Evolutionary conservation across 2,329 filamentous ascomycete genomes (phyloP), one percentile per base, ranked within the genome.

Genomic region (Daldinia eschscholtzii): DNA sequence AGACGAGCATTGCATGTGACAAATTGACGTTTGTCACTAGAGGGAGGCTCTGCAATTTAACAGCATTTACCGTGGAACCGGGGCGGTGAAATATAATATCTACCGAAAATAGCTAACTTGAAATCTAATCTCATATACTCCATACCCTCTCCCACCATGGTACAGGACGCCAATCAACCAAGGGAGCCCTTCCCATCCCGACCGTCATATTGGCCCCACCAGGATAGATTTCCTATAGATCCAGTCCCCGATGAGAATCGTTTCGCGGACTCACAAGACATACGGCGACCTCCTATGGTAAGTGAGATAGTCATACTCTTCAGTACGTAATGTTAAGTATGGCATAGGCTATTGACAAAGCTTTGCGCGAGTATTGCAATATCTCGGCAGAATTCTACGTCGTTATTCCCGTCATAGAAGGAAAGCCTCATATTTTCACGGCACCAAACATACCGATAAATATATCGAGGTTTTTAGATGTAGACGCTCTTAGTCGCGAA

Each of bases 351-450:
- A 86, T 89, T 37, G 83, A 83, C 37, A 81, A 83, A 67, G 86
- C 84, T 28, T 77, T 89, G 10, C 80, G 83, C 15, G 83, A 86
- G 56, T 80, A 85, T 44, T 88, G 86, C 70, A 81, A 82, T 41
- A 86, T 89, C 52, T 81, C 84, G 1, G 83, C 82, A 10, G 81
- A 83, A 58, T 80, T 80, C 67, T 89, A 85, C 74, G 88, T 89
- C 70, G 80, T 89, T 37, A 85, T 83, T 10, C 83, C 82, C 1
- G 78, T 87, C 39, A 84, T 87, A 30, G 84, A 86, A 65, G 84
- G 84, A 20, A 79, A 80, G 15, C 80, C 15, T 76, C 78, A 44
- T 77, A 82, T 62, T 70, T 81, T 64, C 78, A 82, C 65, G 73
- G 79, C 59, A 74, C 82, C 59, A 75, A 62, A 64, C 1, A 64